Percentiles rank a stretch among this genome's conserved stretches.
Conservation (phyloP, 345 rosid species). For the Physaria fendleri region DNA sequence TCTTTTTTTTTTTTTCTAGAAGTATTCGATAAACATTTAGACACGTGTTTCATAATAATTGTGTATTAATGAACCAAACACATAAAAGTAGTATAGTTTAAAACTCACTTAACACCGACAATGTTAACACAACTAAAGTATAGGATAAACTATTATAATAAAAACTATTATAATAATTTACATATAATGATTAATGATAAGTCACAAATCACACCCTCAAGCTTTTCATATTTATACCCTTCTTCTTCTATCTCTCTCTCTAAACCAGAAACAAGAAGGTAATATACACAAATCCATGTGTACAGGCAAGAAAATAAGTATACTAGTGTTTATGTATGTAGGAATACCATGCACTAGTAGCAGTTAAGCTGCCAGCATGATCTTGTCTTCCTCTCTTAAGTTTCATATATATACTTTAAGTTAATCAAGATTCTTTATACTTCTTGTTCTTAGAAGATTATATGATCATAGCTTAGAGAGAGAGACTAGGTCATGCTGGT, state of each 20-base stretch:
- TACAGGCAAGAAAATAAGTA: neutral
- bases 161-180: neutral
- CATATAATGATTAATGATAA: constrained; percentile 18
- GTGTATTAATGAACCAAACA: constrained; percentile 8
- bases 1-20: too few species aligned
- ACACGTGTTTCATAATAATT: constrained; percentile 8
- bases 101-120: neutral
- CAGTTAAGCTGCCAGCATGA: constrained; percentile 39
- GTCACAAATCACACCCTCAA: constrained; percentile 13
- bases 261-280: constrained; percentile 9
- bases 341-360: constrained; percentile 25
- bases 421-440: neutral
- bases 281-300: neutral
- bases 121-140: neutral
- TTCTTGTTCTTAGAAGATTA: neutral
- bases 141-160: neutral
- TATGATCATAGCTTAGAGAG: constrained; percentile 13
- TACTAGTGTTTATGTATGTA: neutral
- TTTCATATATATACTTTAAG: neutral
- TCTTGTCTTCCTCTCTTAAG: constrained; percentile 27
- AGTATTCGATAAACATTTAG: neutral
- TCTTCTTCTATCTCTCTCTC: neutral
- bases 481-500: constrained; percentile 32
- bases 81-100: neutral
- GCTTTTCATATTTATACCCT: constrained; percentile 4